A percentile compares a stretch with the other conserved stretches of the same genome.
These are phyloP conservation scores for Russula virescens DNA, from an alignment of 768 basidiomycete species.

Conservation along the genomic window DNA sequence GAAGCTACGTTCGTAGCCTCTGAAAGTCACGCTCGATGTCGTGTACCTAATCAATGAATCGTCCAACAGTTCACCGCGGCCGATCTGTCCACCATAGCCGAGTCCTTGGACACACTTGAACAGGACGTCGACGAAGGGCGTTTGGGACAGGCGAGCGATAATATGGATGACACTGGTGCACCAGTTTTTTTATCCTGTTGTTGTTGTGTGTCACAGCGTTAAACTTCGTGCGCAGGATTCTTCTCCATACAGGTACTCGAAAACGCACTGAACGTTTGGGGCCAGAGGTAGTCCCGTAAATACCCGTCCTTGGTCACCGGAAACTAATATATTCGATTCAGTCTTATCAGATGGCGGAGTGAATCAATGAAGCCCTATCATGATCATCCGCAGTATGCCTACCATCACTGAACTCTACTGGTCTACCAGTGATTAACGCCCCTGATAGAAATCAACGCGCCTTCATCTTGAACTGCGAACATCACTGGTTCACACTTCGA, in stretches of 20 bases:
- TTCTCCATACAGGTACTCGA: conserved; percentile 91
- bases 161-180: conserved; percentile 89
- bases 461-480: conserved; percentile 79
- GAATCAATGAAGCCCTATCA: conserved; percentile 77
- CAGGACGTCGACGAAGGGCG: conserved; percentile 48
- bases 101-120: conserved; percentile 62
- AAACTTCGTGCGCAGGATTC: conserved; percentile 49
- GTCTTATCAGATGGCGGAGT: conserved; percentile 79
- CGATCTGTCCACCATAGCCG: conserved; percentile 72
- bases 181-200: not conserved
- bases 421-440: conserved; percentile 16
- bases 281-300: conserved; percentile 51
- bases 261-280: conserved; percentile 79
- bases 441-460: conserved; percentile 64
- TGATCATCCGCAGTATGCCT: conserved; percentile 65
- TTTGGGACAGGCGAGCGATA: conserved; percentile 47
- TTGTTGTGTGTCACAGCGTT: not conserved
- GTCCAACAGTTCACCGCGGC: conserved; percentile 62
- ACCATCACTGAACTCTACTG: conserved; percentile 7
- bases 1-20: conserved; percentile 41
- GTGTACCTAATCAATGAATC: conserved; percentile 22
- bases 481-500: conserved; percentile 88
- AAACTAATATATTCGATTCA: conserved; percentile 28
- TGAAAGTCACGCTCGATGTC: not conserved
- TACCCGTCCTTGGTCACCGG: not conserved